Evolutionary conservation across 2,329 filamentous ascomycete genomes (phyloP), one percentile per base, ranked within the genome.

Genomic region (Endothia cerciana): DNA sequence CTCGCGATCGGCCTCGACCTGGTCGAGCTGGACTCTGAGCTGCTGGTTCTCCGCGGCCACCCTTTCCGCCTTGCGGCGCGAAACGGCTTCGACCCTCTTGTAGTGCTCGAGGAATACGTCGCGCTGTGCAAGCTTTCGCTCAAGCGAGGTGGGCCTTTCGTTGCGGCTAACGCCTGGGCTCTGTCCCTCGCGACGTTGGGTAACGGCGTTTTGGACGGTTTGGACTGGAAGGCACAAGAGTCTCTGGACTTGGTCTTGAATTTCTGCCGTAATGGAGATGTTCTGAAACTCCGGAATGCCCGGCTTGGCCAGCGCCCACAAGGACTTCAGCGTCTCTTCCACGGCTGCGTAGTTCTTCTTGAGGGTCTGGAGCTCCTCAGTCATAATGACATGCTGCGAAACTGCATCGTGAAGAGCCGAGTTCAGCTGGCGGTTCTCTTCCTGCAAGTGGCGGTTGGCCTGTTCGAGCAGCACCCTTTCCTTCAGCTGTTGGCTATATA

Each of bases 231-330:
- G 36, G 11, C 30, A 45, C 25, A 38, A 11, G n/a, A 57, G 43
- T 6, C 17, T 43, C 8, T 19, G 2, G 51, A 63, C n/a, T 25
- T 57, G 61, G 28, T 40, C 30, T 3, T n/a, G 28, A 4, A 67
- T 67, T 15, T 67, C 57, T n/a, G 57, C 17, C 25, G 62, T 51
- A 11, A 25, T 61, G 6, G 51, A 17, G 17, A 56, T 53, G 19
- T 36, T 30, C 7, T 58, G 51, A 25, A 60, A 58, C 7, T 60
- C 59, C 4, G 43, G 13, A 4, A 55, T 56, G 17, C n/a, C 36
- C 6, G 28, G 15, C n/a, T 45, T 38, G 10, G 61, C 63, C 13
- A 65, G 4, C 10, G 58, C 30, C 66, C 66, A 65, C 4, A 65
- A 56, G 3, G 36, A 7, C 11, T 41, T 56, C 8, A 65, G 13